Percentiles rank a stretch among this genome's conserved stretches.
Evolutionary conservation across 2,329 filamentous ascomycete species (phyloP).

Genomic region (Microdochium bolleyi): DNA sequence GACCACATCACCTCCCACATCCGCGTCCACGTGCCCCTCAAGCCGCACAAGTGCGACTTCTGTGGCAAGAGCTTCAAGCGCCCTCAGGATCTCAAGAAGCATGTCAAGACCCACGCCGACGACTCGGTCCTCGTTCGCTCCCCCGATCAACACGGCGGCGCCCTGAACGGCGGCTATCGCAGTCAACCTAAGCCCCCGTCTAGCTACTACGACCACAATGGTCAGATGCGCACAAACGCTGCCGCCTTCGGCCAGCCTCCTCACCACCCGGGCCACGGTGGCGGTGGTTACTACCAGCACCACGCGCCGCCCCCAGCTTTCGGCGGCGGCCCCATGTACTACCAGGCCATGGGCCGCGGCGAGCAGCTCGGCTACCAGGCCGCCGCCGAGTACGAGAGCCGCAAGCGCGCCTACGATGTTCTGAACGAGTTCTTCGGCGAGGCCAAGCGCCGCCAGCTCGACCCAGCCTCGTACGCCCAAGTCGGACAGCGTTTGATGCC

Average conservation of each 20-base stretch:
- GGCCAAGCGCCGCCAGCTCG: constrained; percentile 84
- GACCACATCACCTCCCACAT: constrained; percentile 99
- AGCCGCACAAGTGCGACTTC: constrained; percentile 98
- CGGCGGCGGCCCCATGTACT: constrained; percentile 65
- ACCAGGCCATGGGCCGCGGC: constrained; percentile 52
- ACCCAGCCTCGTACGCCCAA: constrained; percentile 81
- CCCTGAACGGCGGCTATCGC: constrained; percentile 43
- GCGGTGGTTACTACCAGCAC: constrained; percentile 54
- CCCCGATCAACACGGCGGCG: constrained; percentile 38
- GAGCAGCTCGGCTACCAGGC: constrained; percentile 55
- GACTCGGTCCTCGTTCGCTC: constrained; percentile 67
- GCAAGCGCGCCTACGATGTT: constrained; percentile 80
- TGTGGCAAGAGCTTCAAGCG: constrained; percentile 99
- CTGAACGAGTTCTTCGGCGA: constrained; percentile 92
- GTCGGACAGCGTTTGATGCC: constrained; percentile 84
- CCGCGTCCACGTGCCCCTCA: constrained; percentile 94
- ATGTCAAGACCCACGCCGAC: constrained; percentile 97
- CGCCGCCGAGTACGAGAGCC: constrained; percentile 49
- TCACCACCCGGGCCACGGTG: constrained; percentile 44
- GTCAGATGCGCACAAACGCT: constrained; percentile 51
- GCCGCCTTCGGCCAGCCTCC: constrained; percentile 41
- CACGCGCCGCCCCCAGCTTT: constrained; percentile 37
- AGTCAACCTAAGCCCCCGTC: constrained; percentile 44
- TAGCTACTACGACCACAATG: constrained; percentile 58
- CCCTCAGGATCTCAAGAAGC: constrained; percentile 97